Evolutionary conservation across 2,329 filamentous ascomycete genomes (phyloP).

Genomic region (Pseudogymnoascus sp.): DNA sequence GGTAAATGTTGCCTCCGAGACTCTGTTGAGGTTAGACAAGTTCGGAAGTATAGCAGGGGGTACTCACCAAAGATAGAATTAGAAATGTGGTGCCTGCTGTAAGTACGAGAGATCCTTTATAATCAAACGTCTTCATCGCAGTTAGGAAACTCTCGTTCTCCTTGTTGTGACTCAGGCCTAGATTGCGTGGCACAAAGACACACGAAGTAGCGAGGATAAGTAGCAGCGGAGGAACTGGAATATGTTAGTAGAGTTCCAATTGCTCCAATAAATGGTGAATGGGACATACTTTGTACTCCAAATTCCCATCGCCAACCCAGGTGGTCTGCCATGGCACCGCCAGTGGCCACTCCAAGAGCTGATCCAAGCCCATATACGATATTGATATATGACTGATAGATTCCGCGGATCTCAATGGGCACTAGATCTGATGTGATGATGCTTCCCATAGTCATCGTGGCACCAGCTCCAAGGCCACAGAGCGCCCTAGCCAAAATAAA

Average conservation of each 20-base stretch:
- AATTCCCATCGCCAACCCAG: slow-evolving; percentile 72
- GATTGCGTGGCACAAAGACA: slow-evolving; percentile 42
- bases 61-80: slow-evolving; percentile 49
- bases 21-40: slow-evolving; percentile 34
- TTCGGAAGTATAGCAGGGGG: slow-evolving; percentile 8
- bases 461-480: slow-evolving; percentile 67
- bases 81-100: slow-evolving; percentile 46
- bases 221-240: slow-evolving; percentile 41
- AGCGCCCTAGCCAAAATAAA: slow-evolving; percentile 65
- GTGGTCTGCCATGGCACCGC: slow-evolving; percentile 61
- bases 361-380: slow-evolving; percentile 54
- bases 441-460: slow-evolving; percentile 59
- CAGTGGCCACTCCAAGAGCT: slow-evolving; percentile 59
- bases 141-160: slow-evolving; percentile 38
- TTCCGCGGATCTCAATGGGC: slow-evolving; percentile 57
- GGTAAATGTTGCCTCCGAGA: slow-evolving; percentile 56
- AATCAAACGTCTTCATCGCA: slow-evolving; percentile 51
- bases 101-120: slow-evolving; percentile 46
- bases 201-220: slow-evolving; percentile 40
- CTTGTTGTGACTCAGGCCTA: slow-evolving; percentile 42
- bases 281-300: slow-evolving; percentile 41
- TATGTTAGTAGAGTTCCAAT: background rate
- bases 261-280: background rate
- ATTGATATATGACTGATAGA: slow-evolving; percentile 67
- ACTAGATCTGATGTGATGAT: slow-evolving; percentile 70